These are phyloP conservation scores for Lentinula boryana DNA, from an alignment of 768 basidiomycete genomes.

Conservation along the genomic window DNA sequence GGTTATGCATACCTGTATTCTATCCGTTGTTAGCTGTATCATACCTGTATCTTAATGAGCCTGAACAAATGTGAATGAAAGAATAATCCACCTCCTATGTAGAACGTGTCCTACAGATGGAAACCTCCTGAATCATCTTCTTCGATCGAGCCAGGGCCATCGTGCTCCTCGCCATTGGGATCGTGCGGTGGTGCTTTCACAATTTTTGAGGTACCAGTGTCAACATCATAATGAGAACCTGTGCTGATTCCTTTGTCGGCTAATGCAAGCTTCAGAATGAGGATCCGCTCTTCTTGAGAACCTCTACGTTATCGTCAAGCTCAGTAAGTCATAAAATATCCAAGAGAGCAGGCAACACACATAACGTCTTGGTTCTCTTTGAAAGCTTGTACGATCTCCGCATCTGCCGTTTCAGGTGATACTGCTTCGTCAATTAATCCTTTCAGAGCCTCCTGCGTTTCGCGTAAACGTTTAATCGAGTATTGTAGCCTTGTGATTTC, in stretches of 20 bases:
- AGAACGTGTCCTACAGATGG: neutral
- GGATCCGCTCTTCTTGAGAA: slow-evolving; percentile 73
- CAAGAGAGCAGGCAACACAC: slow-evolving; percentile 29
- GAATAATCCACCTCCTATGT: too few relatives aligned
- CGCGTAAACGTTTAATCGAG: slow-evolving; percentile 55
- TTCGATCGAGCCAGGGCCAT: neutral
- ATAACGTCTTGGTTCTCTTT: slow-evolving; percentile 73
- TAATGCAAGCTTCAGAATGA: slow-evolving; percentile 61
- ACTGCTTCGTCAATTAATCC: slow-evolving; percentile 34
- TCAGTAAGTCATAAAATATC: neutral
- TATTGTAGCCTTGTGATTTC: slow-evolving; percentile 74
- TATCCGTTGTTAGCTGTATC: neutral
- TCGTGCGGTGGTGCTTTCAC: neutral
- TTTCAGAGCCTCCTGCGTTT: slow-evolving; percentile 55
- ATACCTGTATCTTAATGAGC: neutral
- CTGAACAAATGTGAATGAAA: too few relatives aligned
- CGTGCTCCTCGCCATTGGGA: neutral
- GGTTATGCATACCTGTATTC: neutral
- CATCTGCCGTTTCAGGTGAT: slow-evolving; percentile 35
- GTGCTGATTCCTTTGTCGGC: slow-evolving; percentile 50
- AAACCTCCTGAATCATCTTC: slow-evolving; percentile 6
- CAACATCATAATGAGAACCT: slow-evolving; percentile 42
- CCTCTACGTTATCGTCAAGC: slow-evolving; percentile 33
- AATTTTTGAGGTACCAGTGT: neutral
- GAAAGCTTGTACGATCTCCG: slow-evolving; percentile 52